A percentile compares a stretch with the other conserved stretches of the same genome.
Evolutionary conservation across 495 filamentous ascomycete genomes (phyloP).

Genomic region (Aspergillus avenaceus): DNA sequence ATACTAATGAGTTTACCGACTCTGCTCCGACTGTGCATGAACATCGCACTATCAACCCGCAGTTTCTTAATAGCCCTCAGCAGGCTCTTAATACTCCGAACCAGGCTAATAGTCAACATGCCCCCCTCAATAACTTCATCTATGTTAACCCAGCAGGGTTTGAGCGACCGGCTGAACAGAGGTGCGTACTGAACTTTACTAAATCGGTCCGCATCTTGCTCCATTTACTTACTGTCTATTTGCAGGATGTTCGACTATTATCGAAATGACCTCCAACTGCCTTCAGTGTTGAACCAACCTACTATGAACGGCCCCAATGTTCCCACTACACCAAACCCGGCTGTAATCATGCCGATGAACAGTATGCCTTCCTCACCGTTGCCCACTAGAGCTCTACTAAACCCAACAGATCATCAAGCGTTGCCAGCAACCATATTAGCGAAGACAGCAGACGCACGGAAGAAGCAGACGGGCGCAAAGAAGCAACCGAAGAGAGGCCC

Average conservation of each 20-base stretch:
- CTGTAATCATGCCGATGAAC: slow-evolving; percentile 5
- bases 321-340: not conserved
- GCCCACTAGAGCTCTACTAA: not conserved
- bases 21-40: slow-evolving; percentile 19
- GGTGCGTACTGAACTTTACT: slow-evolving; percentile 17
- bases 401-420: slow-evolving; percentile 5
- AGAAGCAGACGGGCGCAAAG: slow-evolving; percentile 10
- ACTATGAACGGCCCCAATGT: slow-evolving; percentile 1
- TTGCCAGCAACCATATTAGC: not conserved
- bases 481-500: slow-evolving; percentile 24
- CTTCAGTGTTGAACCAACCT: slow-evolving; percentile 12
- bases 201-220: not conserved
- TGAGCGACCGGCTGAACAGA: slow-evolving; percentile 19
- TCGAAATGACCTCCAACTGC: slow-evolving; percentile 27
- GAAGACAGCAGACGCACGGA: not conserved
- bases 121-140: slow-evolving; percentile 25
- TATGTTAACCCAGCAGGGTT: slow-evolving; percentile 27
- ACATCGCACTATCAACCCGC: slow-evolving; percentile 40
- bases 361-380: slow-evolving; percentile 7
- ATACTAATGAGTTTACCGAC: slow-evolving; percentile 29
- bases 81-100: too few relatives aligned
- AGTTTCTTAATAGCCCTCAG: slow-evolving; percentile 28
- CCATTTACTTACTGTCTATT: not conserved
- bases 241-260: slow-evolving; percentile 27
- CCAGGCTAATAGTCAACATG: slow-evolving; percentile 12